These are phyloP conservation scores for Canavalia gladiata DNA, from an alignment of 306 rosid genomes.

Conservation along the genomic window DNA sequence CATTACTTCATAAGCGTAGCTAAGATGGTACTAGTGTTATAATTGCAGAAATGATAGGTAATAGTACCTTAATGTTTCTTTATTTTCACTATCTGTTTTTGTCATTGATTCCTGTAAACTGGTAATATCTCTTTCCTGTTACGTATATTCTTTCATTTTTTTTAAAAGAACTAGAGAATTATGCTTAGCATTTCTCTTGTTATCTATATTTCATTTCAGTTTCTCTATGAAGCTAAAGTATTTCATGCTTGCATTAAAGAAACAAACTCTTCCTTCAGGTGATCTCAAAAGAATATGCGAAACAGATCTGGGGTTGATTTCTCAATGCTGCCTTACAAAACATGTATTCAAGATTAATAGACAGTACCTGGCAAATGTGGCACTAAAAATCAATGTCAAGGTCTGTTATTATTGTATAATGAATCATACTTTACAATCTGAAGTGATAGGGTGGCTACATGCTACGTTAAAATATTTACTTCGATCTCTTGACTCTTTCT, in stretches of 20 bases:
- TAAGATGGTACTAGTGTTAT: neutral
- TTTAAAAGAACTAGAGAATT: neutral
- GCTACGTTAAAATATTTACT: slow-evolving; percentile 21
- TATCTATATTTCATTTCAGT: slow-evolving; percentile 1
- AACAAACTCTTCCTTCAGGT: slow-evolving; percentile 54
- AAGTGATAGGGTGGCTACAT: slow-evolving; percentile 13
- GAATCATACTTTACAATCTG: slow-evolving; percentile 2
- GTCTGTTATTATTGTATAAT: slow-evolving; percentile 44
- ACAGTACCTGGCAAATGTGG: slow-evolving; percentile 71
- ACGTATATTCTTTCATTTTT: neutral
- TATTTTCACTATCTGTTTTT: neutral
- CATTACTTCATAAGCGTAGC: neutral
- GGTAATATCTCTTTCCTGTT: slow-evolving; percentile 4
- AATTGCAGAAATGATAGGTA: slow-evolving; percentile 11
- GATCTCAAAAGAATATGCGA: slow-evolving; percentile 81
- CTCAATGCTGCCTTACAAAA: slow-evolving; percentile 83
- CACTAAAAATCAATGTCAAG: slow-evolving; percentile 74
- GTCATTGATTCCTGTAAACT: slow-evolving; percentile 1
- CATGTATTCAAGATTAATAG: slow-evolving; percentile 67
- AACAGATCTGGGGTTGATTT: slow-evolving; percentile 74
- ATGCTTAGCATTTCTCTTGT: neutral
- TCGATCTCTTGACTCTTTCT: neutral
- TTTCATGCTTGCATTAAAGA: slow-evolving; percentile 26
- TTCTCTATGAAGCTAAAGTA: slow-evolving; percentile 17
- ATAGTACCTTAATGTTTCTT: slow-evolving; percentile 30